A percentile compares a stretch with the other conserved stretches of the same genome.
These are phyloP conservation scores for Pogostemon cablin DNA, from an alignment of 257 asterid genomes.

Conservation along the genomic window DNA sequence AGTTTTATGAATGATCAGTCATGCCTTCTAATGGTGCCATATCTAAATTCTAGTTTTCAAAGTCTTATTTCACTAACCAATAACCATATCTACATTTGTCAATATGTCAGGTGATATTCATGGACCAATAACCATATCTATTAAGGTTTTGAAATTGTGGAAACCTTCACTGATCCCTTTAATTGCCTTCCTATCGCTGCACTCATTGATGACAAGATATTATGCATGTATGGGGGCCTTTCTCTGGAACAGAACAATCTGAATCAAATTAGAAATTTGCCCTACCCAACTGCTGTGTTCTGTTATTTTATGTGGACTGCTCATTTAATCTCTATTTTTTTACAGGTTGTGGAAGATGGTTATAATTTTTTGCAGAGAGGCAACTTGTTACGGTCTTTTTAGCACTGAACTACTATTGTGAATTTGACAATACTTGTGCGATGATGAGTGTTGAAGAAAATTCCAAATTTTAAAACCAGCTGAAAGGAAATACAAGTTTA, in stretches of 20 bases:
- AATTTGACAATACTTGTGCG: slow-evolving; percentile 62
- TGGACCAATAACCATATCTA: slow-evolving; percentile 61
- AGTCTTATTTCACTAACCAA: slow-evolving; percentile 26
- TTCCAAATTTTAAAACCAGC: slow-evolving; percentile 62
- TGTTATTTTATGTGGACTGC: not conserved
- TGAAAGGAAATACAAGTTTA: slow-evolving; percentile 55
- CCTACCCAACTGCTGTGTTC: slow-evolving; percentile 54
- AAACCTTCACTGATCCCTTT: slow-evolving; percentile 61
- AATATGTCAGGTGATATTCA: slow-evolving; percentile 58
- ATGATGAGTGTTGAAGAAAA: slow-evolving; percentile 58
- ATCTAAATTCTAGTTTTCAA: not conserved
- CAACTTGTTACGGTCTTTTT: slow-evolving; percentile 61
- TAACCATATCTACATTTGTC: not conserved
- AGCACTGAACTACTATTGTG: slow-evolving; percentile 61
- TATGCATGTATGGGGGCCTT: slow-evolving; percentile 71
- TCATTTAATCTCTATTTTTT: slow-evolving; percentile 10
- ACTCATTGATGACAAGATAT: slow-evolving; percentile 59
- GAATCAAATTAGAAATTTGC: slow-evolving; percentile 54
- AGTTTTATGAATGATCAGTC: slow-evolving; percentile 21
- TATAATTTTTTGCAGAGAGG: slow-evolving; percentile 62
- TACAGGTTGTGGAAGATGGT: slow-evolving; percentile 65
- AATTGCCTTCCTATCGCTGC: slow-evolving; percentile 70
- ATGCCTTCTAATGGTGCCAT: slow-evolving; percentile 14
- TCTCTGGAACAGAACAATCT: slow-evolving; percentile 58
- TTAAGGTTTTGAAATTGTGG: slow-evolving; percentile 66